These are phyloP conservation scores for Triangularia setosa DNA, from an alignment of 2,329 filamentous ascomycete genomes.

Conservation along the genomic window DNA sequence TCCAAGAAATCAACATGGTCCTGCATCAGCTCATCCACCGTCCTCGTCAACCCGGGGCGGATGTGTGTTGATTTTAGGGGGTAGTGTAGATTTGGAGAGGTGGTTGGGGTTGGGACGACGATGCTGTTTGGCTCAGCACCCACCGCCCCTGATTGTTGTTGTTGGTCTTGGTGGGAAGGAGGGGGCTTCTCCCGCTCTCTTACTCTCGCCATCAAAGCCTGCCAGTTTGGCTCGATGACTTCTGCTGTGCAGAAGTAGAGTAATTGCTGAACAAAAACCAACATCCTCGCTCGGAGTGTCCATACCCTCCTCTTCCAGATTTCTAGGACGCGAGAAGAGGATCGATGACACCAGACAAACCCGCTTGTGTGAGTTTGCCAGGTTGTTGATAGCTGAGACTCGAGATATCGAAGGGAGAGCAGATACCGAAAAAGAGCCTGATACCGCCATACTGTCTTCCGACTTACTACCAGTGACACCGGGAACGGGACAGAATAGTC, in stretches of 20 bases:
- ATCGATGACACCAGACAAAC: constrained; percentile 75
- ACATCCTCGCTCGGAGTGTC: constrained; percentile 88
- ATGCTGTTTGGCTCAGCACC: constrained; percentile 24
- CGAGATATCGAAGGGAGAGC: constrained; percentile 81
- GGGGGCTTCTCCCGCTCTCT: constrained; percentile 33
- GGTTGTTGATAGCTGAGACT: constrained; percentile 77
- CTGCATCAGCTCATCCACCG: constrained; percentile 97
- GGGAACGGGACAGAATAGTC: constrained; percentile 95
- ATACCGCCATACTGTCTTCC: constrained; percentile 95
- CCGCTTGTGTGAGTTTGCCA: constrained; percentile 89
- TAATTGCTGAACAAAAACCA: constrained; percentile 94
- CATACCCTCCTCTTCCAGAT: constrained; percentile 91
- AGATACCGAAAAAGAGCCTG: constrained; percentile 95
- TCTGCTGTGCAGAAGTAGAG: constrained; percentile 96
- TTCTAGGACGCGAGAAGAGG: constrained; percentile 69
- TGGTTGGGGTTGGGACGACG: neutral
- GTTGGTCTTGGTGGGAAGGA: too few relatives aligned
- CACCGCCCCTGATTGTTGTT: neutral
- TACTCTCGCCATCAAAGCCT: constrained; percentile 83
- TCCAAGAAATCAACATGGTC: constrained; percentile 98
- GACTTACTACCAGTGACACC: constrained; percentile 88
- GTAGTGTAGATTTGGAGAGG: neutral
- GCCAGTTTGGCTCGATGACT: constrained; percentile 98
- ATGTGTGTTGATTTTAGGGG: neutral
- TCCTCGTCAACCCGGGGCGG: constrained; percentile 50